Evolutionary conservation across 495 filamentous ascomycete species (phyloP).

Genomic region (Talaromyces proteolyticus): DNA sequence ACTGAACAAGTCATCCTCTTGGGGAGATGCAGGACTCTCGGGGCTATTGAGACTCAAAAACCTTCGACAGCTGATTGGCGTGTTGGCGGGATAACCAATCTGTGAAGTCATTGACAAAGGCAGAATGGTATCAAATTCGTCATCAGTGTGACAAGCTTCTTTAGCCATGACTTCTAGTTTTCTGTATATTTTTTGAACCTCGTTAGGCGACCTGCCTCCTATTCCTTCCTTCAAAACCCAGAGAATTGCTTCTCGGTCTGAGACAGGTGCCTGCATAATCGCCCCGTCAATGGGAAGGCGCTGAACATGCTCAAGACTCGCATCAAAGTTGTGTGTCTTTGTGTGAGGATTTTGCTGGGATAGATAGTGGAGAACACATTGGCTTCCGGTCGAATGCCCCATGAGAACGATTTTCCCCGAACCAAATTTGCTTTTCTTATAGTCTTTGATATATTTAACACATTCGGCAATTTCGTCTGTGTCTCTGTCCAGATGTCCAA

Average conservation of each 20-base stretch:
- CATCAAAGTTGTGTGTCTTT: constrained; percentile 23
- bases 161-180: constrained; percentile 21
- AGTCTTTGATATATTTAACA: constrained; percentile 61
- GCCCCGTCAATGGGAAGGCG: constrained; percentile 58
- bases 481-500: constrained; percentile 59
- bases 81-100: constrained; percentile 28
- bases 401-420: constrained; percentile 65
- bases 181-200: constrained; percentile 23
- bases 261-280: constrained; percentile 78
- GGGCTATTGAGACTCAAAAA: constrained; percentile 60
- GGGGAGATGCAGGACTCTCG: constrained; percentile 40
- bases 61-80: constrained; percentile 56
- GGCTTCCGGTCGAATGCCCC: constrained; percentile 82
- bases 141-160: constrained; percentile 14
- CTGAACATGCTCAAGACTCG: constrained; percentile 17
- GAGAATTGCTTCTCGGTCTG: constrained; percentile 66
- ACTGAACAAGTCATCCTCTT: constrained; percentile 84
- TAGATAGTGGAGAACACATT: constrained; percentile 77
- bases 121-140: constrained; percentile 23
- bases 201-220: constrained; percentile 18
- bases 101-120: constrained; percentile 27
- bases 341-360: constrained; percentile 27
- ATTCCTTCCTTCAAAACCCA: constrained; percentile 28
- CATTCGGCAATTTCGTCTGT: constrained; percentile 65
- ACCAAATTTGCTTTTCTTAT: constrained; percentile 28